Evolutionary conservation across 495 filamentous ascomycete genomes (phyloP), one percentile per base, ranked within the genome.

Genomic region (Talaromyces ruber): DNA sequence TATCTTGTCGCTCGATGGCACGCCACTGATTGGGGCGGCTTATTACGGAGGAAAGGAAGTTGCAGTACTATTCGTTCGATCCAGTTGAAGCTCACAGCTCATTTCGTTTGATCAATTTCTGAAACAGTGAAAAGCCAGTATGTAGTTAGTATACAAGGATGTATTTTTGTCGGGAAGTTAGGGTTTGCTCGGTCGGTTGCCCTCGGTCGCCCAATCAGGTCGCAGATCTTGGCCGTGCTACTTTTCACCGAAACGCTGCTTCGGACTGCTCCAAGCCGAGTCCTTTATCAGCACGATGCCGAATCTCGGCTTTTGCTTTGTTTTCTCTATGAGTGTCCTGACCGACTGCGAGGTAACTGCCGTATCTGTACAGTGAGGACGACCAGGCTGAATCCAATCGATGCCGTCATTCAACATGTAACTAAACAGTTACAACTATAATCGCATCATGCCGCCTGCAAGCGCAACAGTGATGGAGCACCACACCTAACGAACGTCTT

Each of bases 261-360:
- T 54, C 51, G 51, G 51, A 54, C 51, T 54, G 51, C 51, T 26
- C 51, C 51, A 54, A 54, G 51, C 51, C 51, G 51, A 54, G 51
- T 28, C 9, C 5, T 39, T 39, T 16, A 39, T 39, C 9, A 22
- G 51, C 51, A 54, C 6, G 12, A 54, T 54, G 43, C 51, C 51
- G 51, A 54, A 24, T 21, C 21, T 28, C 22, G 51, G 51, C 51
- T 25, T 25, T 26, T 54, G 16, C 28, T 12, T 54, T 16, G 3
- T 22, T 21, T 22, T 3, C 45, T 21, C 16, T n/a, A 21, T 29
- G 28, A 6, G 6, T 29, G 6, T 3, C 3, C 14, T 39, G 34
- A 39, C 34, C 34, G 34, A 39, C 34, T 39, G 12, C 12, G 34
- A 39, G n/a, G 34, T 39, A 16, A 39, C 14, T 14, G 34, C 34